Evolutionary conservation across 257 asterid genomes (phyloP), one percentile per base, ranked within the genome.

Genomic region (Nicotiana benthamiana): DNA sequence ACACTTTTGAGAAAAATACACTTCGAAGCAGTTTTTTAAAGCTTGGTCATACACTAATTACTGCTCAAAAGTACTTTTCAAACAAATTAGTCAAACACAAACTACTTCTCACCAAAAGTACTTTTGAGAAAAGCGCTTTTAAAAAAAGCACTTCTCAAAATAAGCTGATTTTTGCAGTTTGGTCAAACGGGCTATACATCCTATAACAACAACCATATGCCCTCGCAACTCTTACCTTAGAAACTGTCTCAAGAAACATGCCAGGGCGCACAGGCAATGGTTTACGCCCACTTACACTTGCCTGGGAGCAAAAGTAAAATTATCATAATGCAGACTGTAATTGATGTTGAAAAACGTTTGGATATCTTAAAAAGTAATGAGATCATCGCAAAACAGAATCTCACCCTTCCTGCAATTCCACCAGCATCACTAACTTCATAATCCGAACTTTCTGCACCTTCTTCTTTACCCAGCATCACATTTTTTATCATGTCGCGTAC

Each of bases 221-320:
- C 60, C 60, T 80, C 81, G 28, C 60, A 75, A 48, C 76, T 75
- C 63, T 81, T 88, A 92, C 99, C 99, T 95, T 95, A 84, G 99
- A 86, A 81, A 95, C 99, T 62, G 98, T 95, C 82, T 95, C 98
- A 77, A 93, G 96, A 86, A 95, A 95, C 99, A 95, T 95, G 88
- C 98, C 99, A 65, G 98, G 98, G 26, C 98, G 96, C 75, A 95
- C 99, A 40, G 98, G 97, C 82, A 90, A 84, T 74, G 97, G 91
- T 80, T 86, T 92, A 51, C 87, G 89, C 46, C 97, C 98, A 80
- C 89, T 86, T 84, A 92, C 90, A 83, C 98, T 93, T 80, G 81
- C 97, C 98, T 95, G 94, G 67, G 63, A 86, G 62, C 85, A 75
- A 83, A 87, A 83, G 64, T 85, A 65, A 61, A 87, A 61, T 80